A percentile compares a stretch with the other conserved stretches of the same genome.
Conservation (phyloP, 345 rosid species). For the Gossypium australe region DNA sequence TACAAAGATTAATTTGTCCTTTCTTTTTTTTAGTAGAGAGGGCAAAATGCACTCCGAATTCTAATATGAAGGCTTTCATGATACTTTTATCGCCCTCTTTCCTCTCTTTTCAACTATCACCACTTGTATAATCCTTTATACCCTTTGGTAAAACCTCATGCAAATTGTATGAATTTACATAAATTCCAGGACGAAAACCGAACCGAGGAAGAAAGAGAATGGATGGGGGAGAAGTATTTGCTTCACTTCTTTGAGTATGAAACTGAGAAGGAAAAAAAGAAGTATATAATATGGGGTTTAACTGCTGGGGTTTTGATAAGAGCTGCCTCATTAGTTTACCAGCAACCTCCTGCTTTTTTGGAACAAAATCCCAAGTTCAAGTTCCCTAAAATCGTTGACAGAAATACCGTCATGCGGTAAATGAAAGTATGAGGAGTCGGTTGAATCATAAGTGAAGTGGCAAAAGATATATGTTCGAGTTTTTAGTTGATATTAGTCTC, state of each 20-base stretch:
- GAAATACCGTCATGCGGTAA: constrained; percentile 33
- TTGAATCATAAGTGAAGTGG: too few species aligned
- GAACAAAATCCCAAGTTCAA: constrained; percentile 58
- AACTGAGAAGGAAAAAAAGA: constrained; percentile 27
- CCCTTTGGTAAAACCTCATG: neutral
- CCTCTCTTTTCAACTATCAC: neutral
- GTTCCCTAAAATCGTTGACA: constrained; percentile 16
- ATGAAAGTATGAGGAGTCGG: neutral
- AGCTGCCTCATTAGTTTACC: constrained; percentile 67
- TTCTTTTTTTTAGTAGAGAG: too few species aligned
- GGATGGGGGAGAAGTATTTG: constrained; percentile 65
- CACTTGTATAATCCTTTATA: neutral
- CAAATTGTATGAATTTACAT: neutral
- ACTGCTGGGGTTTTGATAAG: constrained; percentile 69
- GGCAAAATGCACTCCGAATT: too few species aligned
- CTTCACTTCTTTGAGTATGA: constrained; percentile 61
- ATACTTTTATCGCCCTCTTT: neutral
- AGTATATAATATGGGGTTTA: constrained; percentile 61
- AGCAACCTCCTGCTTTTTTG: constrained; percentile 50
- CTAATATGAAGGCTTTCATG: too few species aligned
- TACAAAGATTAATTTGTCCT: too few species aligned
- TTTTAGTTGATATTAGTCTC: too few species aligned
- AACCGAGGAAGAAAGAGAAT: constrained; percentile 55
- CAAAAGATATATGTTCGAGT: too few species aligned
- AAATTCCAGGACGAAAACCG: constrained; percentile 60